Evolutionary conservation across 2,329 filamentous ascomycete species (phyloP), one percentile per base, ranked within the genome.

Genomic region (Verticillium dahliae): DNA sequence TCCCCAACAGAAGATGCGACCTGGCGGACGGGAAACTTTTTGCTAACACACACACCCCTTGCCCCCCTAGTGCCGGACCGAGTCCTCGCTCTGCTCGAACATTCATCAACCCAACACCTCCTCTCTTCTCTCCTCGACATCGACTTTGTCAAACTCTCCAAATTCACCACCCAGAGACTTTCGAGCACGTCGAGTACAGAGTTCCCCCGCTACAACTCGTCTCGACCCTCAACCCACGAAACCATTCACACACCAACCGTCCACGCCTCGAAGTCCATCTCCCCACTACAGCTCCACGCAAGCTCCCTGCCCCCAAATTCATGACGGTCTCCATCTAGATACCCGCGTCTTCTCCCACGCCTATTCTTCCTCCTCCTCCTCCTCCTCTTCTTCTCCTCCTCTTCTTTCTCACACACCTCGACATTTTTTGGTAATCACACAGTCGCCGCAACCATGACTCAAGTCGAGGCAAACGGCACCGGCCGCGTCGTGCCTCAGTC

Each of bases 401-500:
- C 72, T 59, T 50, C 22, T 41, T 58, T 50, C 35, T 57, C 59
- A 59, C 57, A 27, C 27, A 27, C 64, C 58, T 62, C 56, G 56
- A 38, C 64, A 27, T 27, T 27, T 39, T 54, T 60, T 50, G 22
- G 35, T 27, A 66, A 68, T 45, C 70, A 73, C 65, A 68, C 62
- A 67, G 65, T 62, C 61, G 63, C 65, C 66, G 67, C 63, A 71
- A 75, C 67, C 68, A 85, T 86, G 83, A 75, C 80, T 66, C 78
- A 82, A 70, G 73, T 74, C 67, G 76, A 76, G 68, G 74, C 74
- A 67, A 76, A 76, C 66, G 74, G 76, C 70, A 69, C 70, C 67
- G 78, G 79, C 72, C 76, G 78, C 69, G 78, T 78, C 57, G 81
- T 84, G 59, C 81, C 84, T 59, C 72, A 80, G 59, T 67, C 75